Base-by-base conservation (phyloP, 2,329 filamentous ascomycete genomes). In the Thielaviopsis cerberus region DNA sequence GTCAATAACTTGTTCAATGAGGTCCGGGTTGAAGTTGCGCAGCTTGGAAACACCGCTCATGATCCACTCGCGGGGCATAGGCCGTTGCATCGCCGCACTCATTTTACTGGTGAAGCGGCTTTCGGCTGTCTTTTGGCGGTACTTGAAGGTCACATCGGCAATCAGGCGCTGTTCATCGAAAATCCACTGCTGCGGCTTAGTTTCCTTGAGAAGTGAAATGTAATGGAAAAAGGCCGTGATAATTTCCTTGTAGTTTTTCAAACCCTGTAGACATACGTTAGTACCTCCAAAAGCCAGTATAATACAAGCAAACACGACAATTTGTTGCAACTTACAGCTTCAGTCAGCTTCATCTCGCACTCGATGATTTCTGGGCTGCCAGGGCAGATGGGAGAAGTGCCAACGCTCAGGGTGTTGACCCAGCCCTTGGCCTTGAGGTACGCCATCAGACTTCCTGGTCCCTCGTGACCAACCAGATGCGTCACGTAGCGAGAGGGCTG, bases 101-200 rank as follows among this genome's bases (percentile, higher is more conserved):
- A 88, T 81, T 61, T 80, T 82, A 73, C 88, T 95, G 0, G 89
- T 92, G 65, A 96, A 97, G 26, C 85, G 81, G 67, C 85, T 92
- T 1, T 91, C 88, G 1, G 87, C 88, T 1, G 83, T 87, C 74
- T 97, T 97, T 68, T 97, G 88, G 70, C 83, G 88, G 71, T 94
- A 98, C 63, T 86, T 87, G 76, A 98, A 98, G 64, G 94, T 86
- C 13, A 97, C 88, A 63, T 97, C 90, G 51, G 86, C 83, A 72
- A 97, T 82, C 37, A 83, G 83, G 69, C 89, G 91, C 69, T 92
- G 86, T 70, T 98, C 92, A 30, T 94, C 81, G 60, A 92, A 90
- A 59, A 97, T 89, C 92, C 92, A 97, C 68, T 94, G 76, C 64
- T 94, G 85, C 0, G 91, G 90, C 4, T 85, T 79, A 1, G 78